phyloP scores from a whole-genome alignment of 176 grass and related monocot genomes.

The Poa annua region DNA sequence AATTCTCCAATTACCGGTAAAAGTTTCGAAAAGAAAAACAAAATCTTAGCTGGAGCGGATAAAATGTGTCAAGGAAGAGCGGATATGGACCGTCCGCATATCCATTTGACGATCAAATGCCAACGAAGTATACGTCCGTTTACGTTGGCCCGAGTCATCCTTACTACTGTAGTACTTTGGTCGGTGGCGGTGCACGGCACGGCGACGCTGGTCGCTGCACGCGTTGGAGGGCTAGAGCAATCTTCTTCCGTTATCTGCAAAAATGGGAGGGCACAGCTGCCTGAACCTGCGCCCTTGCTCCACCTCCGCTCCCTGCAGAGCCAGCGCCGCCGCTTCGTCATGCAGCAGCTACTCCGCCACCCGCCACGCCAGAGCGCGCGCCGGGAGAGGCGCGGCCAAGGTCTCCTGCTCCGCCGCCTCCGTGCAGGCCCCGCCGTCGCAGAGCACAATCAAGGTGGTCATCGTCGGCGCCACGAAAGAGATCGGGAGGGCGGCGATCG shows the following conservation, averaged over 20 bases:
- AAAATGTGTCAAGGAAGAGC: no score
- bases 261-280: constrained; percentile 18
- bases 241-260: background rate
- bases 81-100: no score
- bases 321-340: constrained; percentile 40
- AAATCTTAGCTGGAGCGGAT: no score
- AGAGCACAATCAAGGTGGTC: constrained; percentile 82
- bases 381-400: background rate
- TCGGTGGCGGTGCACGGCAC: no score
- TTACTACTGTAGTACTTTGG: no score
- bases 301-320: background rate
- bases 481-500: constrained; percentile 65
- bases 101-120: no score
- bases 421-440: constrained; percentile 55
- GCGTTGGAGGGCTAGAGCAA: no score
- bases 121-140: no score
- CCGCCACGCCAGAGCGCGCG: constrained; percentile 27
- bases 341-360: constrained; percentile 12
- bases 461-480: constrained; percentile 76
- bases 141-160: no score
- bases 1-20: no score
- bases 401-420: constrained; percentile 59
- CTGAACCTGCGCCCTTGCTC: constrained; percentile 19
- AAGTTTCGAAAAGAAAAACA: no score
- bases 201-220: no score